Evolutionary conservation across 345 rosid species (phyloP).

Genomic region (Camelina hispida): DNA sequence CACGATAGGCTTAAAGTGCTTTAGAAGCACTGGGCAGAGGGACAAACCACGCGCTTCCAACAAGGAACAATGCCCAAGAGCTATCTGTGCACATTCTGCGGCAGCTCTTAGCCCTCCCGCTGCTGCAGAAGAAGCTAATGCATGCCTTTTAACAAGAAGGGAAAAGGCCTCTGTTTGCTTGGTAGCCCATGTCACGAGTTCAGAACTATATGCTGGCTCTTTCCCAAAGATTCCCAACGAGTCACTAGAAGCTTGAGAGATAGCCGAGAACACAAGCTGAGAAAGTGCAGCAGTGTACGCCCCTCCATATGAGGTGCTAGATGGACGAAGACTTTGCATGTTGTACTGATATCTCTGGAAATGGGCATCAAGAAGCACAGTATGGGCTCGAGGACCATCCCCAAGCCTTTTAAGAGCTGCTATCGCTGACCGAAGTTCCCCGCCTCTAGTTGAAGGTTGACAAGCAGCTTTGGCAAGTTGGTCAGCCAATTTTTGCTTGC

Average conservation of each 20-base stretch:
- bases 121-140: conserved; percentile 97
- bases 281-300: conserved; percentile 99
- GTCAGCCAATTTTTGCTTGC: conserved; percentile 87
- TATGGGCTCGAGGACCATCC: conserved; percentile 97
- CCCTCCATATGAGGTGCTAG: conserved; percentile 97
- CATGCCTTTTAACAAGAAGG: conserved; percentile 93
- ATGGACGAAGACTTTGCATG: conserved; percentile 96
- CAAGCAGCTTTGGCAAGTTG: conserved; percentile 97
- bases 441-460: conserved; percentile 93
- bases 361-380: conserved; percentile 89
- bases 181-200: conserved; percentile 98
- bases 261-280: conserved; percentile 95
- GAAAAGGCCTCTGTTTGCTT: conserved; percentile 92
- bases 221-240: conserved; percentile 82
- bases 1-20: conserved; percentile 92
- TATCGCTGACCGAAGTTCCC: conserved; percentile 93
- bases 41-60: conserved; percentile 95
- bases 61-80: conserved; percentile 98
- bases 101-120: conserved; percentile 99
- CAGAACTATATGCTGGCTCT: conserved; percentile 90
- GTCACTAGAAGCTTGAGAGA: conserved; percentile 94
- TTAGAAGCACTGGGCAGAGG: conserved; percentile 86
- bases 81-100: conserved; percentile 99
- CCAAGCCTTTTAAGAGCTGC: conserved; percentile 96
- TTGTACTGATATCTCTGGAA: conserved; percentile 82